A percentile compares a stretch with the other conserved stretches of the same genome.
These are phyloP conservation scores for Lablab purpureus DNA, from an alignment of 306 rosid genomes.

Conservation along the genomic window DNA sequence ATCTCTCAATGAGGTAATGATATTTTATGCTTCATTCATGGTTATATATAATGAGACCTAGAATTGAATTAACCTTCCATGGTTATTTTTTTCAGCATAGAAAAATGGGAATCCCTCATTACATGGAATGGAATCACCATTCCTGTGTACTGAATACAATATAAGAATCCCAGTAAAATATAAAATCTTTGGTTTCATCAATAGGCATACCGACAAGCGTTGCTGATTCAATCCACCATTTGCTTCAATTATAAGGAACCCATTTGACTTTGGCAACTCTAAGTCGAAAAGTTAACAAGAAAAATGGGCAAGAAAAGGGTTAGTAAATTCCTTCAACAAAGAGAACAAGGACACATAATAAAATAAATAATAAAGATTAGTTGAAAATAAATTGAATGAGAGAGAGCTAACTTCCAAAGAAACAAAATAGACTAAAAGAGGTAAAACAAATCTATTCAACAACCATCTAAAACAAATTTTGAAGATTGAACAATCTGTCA, in stretches of 20 bases:
- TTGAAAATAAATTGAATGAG: constrained; percentile 24
- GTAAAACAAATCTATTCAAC: background rate
- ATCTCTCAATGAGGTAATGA: constrained; percentile 17
- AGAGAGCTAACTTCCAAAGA: background rate
- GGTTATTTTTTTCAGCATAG: background rate
- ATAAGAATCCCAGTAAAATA: constrained; percentile 3
- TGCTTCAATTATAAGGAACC: constrained; percentile 94
- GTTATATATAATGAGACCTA: background rate
- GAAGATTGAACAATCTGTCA: background rate
- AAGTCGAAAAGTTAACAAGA: background rate
- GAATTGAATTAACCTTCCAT: background rate
- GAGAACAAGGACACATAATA: constrained; percentile 22
- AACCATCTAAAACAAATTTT: constrained; percentile 14
- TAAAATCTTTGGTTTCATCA: constrained; percentile 29
- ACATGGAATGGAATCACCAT: constrained; percentile 33
- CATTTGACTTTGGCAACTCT: constrained; percentile 89
- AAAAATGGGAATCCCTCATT: constrained; percentile 7
- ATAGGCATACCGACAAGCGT: constrained; percentile 83
- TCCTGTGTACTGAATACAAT: constrained; percentile 9
- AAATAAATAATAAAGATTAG: constrained; percentile 37
- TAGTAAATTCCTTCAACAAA: constrained; percentile 40
- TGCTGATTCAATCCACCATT: constrained; percentile 98
- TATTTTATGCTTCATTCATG: constrained; percentile 32
- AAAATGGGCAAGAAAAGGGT: constrained; percentile 34
- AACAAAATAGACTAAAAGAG: constrained; percentile 9